These are phyloP conservation scores for Linum lewisii DNA, from an alignment of 345 rosid genomes.

Conservation along the genomic window DNA sequence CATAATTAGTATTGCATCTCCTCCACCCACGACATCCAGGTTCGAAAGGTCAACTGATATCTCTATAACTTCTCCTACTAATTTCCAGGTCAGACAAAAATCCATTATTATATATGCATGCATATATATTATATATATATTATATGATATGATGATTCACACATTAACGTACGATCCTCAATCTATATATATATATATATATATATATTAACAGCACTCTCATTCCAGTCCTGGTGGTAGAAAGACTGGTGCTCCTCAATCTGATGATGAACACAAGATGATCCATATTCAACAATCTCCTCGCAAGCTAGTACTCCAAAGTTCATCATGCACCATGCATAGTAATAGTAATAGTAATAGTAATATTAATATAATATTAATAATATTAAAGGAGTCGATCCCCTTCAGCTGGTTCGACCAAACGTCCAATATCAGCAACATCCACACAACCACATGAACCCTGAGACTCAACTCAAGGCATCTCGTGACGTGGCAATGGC, in stretches of 20 bases:
- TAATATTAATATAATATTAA: too few relatives aligned
- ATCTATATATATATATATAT: too few relatives aligned
- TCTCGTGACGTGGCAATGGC: conserved; percentile 99
- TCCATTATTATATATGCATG: too few relatives aligned
- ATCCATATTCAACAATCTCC: too few relatives aligned
- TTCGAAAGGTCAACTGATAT: conserved; percentile 28
- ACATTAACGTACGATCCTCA: too few relatives aligned
- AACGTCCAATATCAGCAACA: conserved; percentile 9
- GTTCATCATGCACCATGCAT: conserved; percentile 36
- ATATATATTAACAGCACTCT: conserved; percentile 29
- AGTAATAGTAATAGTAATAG: too few relatives aligned
- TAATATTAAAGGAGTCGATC: too few relatives aligned
- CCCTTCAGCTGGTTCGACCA: too few relatives aligned
- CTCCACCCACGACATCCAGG: conserved; percentile 20
- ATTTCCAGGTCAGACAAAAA: conserved; percentile 29
- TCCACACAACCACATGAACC: conserved; percentile 38
- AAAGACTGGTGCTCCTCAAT: conserved; percentile 57
- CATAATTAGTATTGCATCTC: conserved; percentile 7
- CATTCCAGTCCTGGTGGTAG: conserved; percentile 27
- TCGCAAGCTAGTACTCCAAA: conserved; percentile 33
- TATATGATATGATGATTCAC: too few relatives aligned
- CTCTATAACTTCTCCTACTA: conserved; percentile 11
- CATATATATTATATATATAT: too few relatives aligned
- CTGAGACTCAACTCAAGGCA: conserved; percentile 89
- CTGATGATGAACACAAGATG: conserved; percentile 73